Conservation (phyloP, 495 filamentous ascomycete species). For the Annulohypoxylon stygium region DNA sequence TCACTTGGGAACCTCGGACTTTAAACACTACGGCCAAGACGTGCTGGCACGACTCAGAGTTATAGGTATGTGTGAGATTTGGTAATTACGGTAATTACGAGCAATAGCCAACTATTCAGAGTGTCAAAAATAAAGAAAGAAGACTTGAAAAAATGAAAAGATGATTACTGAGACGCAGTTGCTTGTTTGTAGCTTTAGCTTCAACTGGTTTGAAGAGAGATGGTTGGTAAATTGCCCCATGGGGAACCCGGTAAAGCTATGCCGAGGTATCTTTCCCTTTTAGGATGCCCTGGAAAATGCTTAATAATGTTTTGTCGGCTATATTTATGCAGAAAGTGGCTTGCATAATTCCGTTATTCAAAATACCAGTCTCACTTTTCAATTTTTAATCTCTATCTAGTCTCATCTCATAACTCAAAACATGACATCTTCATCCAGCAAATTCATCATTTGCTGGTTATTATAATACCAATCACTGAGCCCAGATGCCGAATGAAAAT, state of each 20-base stretch:
- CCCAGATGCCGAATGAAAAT: conserved; percentile 20
- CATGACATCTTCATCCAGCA: conserved; percentile 21
- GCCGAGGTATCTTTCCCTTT: conserved; percentile 21
- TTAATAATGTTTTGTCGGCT: background rate
- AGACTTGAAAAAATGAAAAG: background rate
- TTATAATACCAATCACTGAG: conserved; percentile 26
- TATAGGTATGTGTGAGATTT: background rate
- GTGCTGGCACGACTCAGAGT: background rate
- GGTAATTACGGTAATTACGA: no score
- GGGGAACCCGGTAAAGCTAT: conserved; percentile 28
- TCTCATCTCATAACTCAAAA: background rate
- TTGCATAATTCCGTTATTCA: conserved; percentile 1
- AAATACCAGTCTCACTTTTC: background rate
- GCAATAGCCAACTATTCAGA: background rate
- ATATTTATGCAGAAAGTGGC: background rate
- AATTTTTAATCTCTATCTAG: background rate
- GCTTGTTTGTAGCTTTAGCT: background rate
- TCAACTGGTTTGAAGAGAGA: background rate
- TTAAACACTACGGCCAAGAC: background rate
- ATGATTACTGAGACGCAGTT: background rate
- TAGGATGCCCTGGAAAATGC: background rate
- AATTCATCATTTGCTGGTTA: conserved; percentile 26
- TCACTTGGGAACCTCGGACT: background rate
- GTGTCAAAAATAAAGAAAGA: background rate
- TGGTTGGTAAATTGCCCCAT: conserved; percentile 26